Conservation (phyloP, 2,329 filamentous ascomycete species). For the Trichoderma gracile region DNA sequence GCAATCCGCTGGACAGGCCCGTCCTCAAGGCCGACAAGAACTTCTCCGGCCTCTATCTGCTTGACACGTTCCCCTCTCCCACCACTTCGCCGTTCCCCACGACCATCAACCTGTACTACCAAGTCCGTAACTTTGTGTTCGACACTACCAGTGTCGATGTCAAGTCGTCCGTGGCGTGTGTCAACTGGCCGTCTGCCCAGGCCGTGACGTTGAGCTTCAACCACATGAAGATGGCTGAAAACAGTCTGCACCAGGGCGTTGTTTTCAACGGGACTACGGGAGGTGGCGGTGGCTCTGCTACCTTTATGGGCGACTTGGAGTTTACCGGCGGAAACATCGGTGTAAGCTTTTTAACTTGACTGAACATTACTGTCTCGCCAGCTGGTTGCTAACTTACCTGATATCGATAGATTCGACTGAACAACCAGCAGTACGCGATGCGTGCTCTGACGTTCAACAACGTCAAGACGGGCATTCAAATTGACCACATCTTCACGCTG, state of each 20-base stretch:
- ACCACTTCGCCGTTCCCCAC: constrained; percentile 25
- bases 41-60: constrained; percentile 24
- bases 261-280: constrained; percentile 27
- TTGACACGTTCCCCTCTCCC: constrained; percentile 26
- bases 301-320: constrained; percentile 26
- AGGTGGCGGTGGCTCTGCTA: constrained; percentile 26
- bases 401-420: constrained; percentile 19
- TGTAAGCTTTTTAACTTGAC: neutral
- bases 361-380: too few species aligned
- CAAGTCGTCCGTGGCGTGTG: constrained; percentile 22
- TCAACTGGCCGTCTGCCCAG: constrained; percentile 28
- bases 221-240: constrained; percentile 23
- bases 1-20: constrained; percentile 25
- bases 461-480: constrained; percentile 25
- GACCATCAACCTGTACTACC: constrained; percentile 27
- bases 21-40: constrained; percentile 25
- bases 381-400: neutral
- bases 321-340: constrained; percentile 24
- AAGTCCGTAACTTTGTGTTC: constrained; percentile 27
- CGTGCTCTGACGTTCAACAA: constrained; percentile 25
- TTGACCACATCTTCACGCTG: constrained; percentile 27
- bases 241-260: constrained; percentile 26
- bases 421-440: constrained; percentile 28
- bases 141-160: constrained; percentile 23
- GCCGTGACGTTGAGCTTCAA: constrained; percentile 27